A percentile compares a stretch with the other conserved stretches of the same genome.
Evolutionary conservation across 257 asterid species (phyloP).

Genomic region (Buddleja alternifolia): DNA sequence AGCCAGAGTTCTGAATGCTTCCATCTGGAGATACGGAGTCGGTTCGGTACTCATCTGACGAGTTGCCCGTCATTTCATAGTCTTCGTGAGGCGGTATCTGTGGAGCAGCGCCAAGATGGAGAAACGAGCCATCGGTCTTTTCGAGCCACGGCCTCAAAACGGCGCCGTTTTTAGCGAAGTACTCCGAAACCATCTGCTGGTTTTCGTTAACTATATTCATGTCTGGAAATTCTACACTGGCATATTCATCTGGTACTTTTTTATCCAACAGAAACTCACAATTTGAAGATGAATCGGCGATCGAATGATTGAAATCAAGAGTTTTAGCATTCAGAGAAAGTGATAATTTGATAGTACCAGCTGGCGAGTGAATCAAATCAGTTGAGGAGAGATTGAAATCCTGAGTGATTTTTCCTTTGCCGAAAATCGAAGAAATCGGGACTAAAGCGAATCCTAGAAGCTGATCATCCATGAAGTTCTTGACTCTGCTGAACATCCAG

Average conservation of each 20-base stretch:
- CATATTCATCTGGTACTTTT: conserved; percentile 44
- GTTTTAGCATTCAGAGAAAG: conserved; percentile 48
- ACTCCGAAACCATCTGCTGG: conserved; percentile 68
- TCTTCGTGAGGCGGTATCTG: conserved; percentile 43
- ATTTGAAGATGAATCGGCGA: conserved; percentile 25
- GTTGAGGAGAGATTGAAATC: conserved; percentile 66
- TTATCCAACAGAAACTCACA: conserved; percentile 48
- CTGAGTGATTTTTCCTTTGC: conserved; percentile 53
- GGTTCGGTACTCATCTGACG: conserved; percentile 40
- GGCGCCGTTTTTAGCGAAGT: conserved; percentile 42
- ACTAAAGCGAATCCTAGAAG: conserved; percentile 63
- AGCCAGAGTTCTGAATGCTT: conserved; percentile 55
- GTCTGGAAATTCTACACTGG: conserved; percentile 70
- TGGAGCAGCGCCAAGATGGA: conserved; percentile 52
- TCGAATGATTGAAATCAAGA: conserved; percentile 27
- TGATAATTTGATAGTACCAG: conserved; percentile 65
- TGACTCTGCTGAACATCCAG: conserved; percentile 76
- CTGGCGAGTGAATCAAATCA: conserved; percentile 72
- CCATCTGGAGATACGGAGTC: conserved; percentile 41
- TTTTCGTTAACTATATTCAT: conserved; percentile 45
- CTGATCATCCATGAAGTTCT: conserved; percentile 69
- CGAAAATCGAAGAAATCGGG: conserved; percentile 55
- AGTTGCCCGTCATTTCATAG: conserved; percentile 54
- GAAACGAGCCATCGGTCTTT: conserved; percentile 63
- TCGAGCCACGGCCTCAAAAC: conserved; percentile 42